phyloP scores from a whole-genome alignment of 2,329 filamentous ascomycete species.

The Dactylellina parvicollis region DNA sequence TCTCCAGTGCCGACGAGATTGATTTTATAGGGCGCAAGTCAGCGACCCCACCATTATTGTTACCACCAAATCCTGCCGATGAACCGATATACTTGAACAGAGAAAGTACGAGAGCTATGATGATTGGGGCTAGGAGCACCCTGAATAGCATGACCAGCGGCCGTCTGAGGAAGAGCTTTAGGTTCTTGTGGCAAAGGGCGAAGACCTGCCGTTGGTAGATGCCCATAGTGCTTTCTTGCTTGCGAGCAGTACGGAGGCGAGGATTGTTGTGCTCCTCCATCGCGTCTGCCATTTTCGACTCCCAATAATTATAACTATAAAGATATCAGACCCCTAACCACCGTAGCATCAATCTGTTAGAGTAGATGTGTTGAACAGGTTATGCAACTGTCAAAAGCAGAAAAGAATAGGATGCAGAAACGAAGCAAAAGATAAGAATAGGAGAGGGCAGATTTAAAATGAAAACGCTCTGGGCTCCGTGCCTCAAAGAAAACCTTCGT shows the following conservation, averaged over 20 bases:
- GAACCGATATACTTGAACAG: slow-evolving; percentile 36
- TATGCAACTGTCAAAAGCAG: too few species aligned
- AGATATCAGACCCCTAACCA: neutral
- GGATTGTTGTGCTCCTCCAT: neutral
- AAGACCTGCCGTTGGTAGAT: slow-evolving; percentile 36
- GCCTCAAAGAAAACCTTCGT: too few species aligned
- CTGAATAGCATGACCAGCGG: slow-evolving; percentile 45
- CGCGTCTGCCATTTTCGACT: slow-evolving; percentile 17
- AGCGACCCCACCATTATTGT: slow-evolving; percentile 30
- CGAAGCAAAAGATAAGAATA: too few species aligned
- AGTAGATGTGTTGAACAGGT: neutral
- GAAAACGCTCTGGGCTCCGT: too few species aligned
- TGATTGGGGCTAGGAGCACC: slow-evolving; percentile 35
- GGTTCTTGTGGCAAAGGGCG: slow-evolving; percentile 50
- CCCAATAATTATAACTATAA: neutral
- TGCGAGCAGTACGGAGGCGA: neutral
- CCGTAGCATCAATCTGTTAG: neutral
- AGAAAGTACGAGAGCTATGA: slow-evolving; percentile 25
- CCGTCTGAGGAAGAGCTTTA: slow-evolving; percentile 48
- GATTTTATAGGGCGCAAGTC: slow-evolving; percentile 69
- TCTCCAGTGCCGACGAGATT: slow-evolving; percentile 66
- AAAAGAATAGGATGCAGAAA: neutral
- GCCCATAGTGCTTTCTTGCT: slow-evolving; percentile 21
- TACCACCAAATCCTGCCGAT: slow-evolving; percentile 2
- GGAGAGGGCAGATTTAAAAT: too few species aligned